A percentile compares a stretch with the other conserved stretches of the same genome.
Conservation (phyloP, 1,284 basidiomycete genomes). For the Rhodotorula sp. region DNA sequence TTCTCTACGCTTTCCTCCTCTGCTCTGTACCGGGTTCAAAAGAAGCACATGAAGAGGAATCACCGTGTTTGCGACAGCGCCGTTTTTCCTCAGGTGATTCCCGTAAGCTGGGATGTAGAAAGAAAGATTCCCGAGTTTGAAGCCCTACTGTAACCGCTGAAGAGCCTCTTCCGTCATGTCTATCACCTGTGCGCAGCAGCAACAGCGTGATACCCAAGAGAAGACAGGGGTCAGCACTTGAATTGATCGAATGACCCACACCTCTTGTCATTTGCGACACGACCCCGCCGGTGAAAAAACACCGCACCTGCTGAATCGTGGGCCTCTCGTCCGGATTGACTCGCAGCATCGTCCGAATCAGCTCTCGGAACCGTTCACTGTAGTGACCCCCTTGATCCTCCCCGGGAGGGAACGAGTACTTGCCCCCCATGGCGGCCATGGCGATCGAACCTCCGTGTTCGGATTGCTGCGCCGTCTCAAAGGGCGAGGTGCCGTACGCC, state of each 20-base stretch:
- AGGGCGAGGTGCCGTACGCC: constrained; percentile 74
- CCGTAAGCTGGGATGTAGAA: background rate
- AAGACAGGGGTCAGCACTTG: background rate
- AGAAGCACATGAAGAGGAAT: too few relatives aligned
- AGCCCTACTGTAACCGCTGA: constrained; percentile 17
- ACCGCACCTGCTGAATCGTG: constrained; percentile 77
- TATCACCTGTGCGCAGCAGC: constrained; percentile 59
- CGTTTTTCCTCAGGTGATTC: too few relatives aligned
- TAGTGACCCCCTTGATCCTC: constrained; percentile 60
- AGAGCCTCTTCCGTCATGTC: constrained; percentile 44
- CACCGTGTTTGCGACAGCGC: background rate
- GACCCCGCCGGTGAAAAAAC: too few relatives aligned
- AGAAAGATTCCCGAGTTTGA: background rate
- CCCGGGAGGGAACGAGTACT: constrained; percentile 67
- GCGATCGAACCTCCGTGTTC: constrained; percentile 88
- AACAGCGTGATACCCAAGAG: too few relatives aligned
- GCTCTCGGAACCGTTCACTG: constrained; percentile 70
- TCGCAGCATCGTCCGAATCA: constrained; percentile 80
- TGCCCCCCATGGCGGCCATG: constrained; percentile 88
- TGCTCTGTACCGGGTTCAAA: too few relatives aligned
- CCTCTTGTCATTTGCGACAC: too few relatives aligned
- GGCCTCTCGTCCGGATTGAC: constrained; percentile 75
- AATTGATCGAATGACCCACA: too few relatives aligned
- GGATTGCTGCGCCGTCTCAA: constrained; percentile 80
- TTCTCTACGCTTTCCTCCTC: background rate